Evolutionary conservation across 2,329 filamentous ascomycete species (phyloP), one percentile per base, ranked within the genome.

Genomic region (Thelonectria rubi): DNA sequence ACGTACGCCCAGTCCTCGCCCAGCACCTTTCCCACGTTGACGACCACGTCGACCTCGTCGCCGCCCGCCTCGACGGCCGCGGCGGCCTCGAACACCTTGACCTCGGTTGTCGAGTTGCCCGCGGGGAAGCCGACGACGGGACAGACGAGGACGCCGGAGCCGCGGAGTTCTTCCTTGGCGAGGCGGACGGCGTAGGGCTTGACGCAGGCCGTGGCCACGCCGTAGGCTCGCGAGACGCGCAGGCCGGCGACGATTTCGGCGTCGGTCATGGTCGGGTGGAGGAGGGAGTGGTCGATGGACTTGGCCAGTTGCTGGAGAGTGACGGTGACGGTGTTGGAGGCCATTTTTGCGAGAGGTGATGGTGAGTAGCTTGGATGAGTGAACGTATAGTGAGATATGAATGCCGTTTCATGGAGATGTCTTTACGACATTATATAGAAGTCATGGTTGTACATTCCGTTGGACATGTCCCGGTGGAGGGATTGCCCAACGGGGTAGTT

Each of bases 211-310:
- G 85, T 81, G 1, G 84, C 84, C 17, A 87, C 83, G 40, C 76
- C 72, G 74, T 83, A 77, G 15, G 79, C 74, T 54, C 77, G 80
- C 15, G 81, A 75, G 45, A 85, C 79, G 10, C 75, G 66, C 1
- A 88, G 79, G 3, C 85, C 86, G 1, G 75, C 69, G 2, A 78
- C 61, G 51, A 88, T 79, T 1, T 87, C 82, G 15, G 71, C 72
- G 68, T 88, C 85, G 8, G 86, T 87, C 79, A 88, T 81, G 54
- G 84, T 86, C 5, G 86, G 87, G 67, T 88, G 85, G 1, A 88
- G 79, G 15, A 89, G 80, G 12, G 85, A 87, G 72, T 88, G 86
- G 65, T 88, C 86, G 65, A 88, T 88, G 74, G 79, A 78, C 65
- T 83, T 83, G 64, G 84, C 82, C 55, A 87, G 72, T 60, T 83